Percentiles rank a stretch among this genome's conserved stretches.
Conservation (phyloP, 176 grass and related monocot genomes). For the Thalia dealbata region DNA sequence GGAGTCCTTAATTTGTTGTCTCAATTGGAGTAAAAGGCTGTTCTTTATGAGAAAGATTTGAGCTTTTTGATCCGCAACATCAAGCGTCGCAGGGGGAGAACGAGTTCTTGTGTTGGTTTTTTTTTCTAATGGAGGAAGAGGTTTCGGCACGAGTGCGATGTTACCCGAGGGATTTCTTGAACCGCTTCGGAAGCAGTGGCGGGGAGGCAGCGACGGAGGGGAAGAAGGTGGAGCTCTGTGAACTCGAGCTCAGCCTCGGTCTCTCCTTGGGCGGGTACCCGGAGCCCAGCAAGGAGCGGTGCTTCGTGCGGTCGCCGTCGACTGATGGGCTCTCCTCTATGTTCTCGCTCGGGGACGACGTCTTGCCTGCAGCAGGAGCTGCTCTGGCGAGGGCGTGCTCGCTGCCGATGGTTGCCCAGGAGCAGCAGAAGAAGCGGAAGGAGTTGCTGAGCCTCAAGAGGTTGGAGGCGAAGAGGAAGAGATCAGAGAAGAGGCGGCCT, state of each 20-base stretch:
- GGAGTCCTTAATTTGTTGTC: no score
- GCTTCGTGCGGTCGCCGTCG: constrained; percentile 45
- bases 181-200: not conserved
- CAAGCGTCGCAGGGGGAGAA: no score
- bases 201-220: not conserved
- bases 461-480: constrained; percentile 58
- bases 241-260: constrained; percentile 55
- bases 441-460: constrained; percentile 43
- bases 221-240: constrained; percentile 17
- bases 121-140: not conserved
- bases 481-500: constrained; percentile 38
- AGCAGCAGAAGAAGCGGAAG: constrained; percentile 44
- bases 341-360: not conserved
- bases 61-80: not conserved
- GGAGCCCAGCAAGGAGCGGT: constrained; percentile 15
- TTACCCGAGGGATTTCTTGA: constrained; percentile 6
- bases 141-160: not conserved
- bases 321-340: not conserved
- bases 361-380: not conserved
- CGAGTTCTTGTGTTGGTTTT: not conserved
- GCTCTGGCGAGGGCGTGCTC: constrained; percentile 42
- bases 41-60: not conserved
- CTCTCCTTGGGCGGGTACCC: constrained; percentile 62
- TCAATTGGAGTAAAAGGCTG: no score
- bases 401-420: constrained; percentile 34